A percentile compares a stretch with the other conserved stretches of the same genome.
Conservation (phyloP, 148 eudicot species). For the Vaccinium myrtillus region DNA sequence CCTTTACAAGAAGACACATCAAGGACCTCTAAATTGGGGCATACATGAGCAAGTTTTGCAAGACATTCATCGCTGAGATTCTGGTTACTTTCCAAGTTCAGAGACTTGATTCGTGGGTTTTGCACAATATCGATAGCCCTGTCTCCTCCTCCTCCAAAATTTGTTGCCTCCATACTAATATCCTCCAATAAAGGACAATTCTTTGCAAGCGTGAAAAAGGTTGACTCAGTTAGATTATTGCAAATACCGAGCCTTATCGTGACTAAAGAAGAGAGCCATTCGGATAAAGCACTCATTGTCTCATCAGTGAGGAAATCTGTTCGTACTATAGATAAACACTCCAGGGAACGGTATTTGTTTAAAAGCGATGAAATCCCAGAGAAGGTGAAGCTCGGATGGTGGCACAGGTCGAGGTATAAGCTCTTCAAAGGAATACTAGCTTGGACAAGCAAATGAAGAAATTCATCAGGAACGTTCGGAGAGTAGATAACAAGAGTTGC, state of each 20-base stretch:
- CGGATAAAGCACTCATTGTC: slow-evolving; percentile 32
- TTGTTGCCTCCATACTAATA: slow-evolving; percentile 51
- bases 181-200: slow-evolving; percentile 42
- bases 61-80: slow-evolving; percentile 45
- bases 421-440: slow-evolving; percentile 37
- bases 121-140: slow-evolving; percentile 20
- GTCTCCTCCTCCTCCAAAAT: slow-evolving; percentile 34
- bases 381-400: slow-evolving; percentile 22
- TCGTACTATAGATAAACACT: slow-evolving; percentile 36
- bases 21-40: slow-evolving; percentile 57
- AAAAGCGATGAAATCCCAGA: slow-evolving; percentile 42
- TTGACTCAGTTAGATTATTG: slow-evolving; percentile 27
- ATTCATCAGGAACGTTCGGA: slow-evolving; percentile 48
- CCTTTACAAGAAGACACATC: slow-evolving; percentile 45
- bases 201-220: slow-evolving; percentile 32
- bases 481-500: slow-evolving; percentile 36
- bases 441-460: slow-evolving; percentile 38
- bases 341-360: slow-evolving; percentile 30
- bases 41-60: slow-evolving; percentile 37
- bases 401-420: too few species aligned
- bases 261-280: background rate
- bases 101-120: slow-evolving; percentile 32
- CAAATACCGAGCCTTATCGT: slow-evolving; percentile 47
- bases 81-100: slow-evolving; percentile 37
- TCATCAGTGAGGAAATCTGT: slow-evolving; percentile 39